Evolutionary conservation across 2,329 filamentous ascomycete genomes (phyloP).

Genomic region (Calonectria henricotiae): DNA sequence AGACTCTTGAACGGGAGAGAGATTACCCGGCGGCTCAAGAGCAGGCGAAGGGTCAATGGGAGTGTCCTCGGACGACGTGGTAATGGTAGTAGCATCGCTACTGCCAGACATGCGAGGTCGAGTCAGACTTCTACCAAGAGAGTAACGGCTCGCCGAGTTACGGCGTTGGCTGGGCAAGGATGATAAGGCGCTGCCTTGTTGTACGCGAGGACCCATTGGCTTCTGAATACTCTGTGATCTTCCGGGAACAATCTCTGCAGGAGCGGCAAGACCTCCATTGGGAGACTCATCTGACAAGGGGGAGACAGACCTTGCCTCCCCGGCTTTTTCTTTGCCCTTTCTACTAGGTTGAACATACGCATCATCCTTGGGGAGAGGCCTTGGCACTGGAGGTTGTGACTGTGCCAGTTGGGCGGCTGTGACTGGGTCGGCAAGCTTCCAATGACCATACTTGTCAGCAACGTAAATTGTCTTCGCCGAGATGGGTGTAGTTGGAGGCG

Average conservation of each 20-base stretch:
- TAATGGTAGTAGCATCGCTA: slow-evolving; percentile 57
- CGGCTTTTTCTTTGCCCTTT: slow-evolving; percentile 19
- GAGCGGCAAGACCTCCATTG: slow-evolving; percentile 47
- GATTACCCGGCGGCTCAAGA: slow-evolving; percentile 52
- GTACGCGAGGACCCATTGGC: slow-evolving; percentile 43
- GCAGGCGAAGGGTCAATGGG: slow-evolving; percentile 43
- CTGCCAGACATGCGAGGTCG: slow-evolving; percentile 53
- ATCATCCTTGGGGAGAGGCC: slow-evolving; percentile 47
- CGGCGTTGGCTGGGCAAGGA: slow-evolving; percentile 47
- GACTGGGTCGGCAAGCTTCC: slow-evolving; percentile 65
- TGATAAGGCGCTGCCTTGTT: slow-evolving; percentile 48
- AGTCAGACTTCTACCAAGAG: slow-evolving; percentile 46
- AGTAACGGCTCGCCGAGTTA: slow-evolving; percentile 43
- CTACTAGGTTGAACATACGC: slow-evolving; percentile 23
- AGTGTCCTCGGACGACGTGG: slow-evolving; percentile 53
- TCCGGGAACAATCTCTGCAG: slow-evolving; percentile 55
- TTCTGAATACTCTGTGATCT: slow-evolving; percentile 45
- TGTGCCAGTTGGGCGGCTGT: slow-evolving; percentile 52
- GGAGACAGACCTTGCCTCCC: not conserved
- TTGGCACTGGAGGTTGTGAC: slow-evolving; percentile 38
- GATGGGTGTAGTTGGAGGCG: slow-evolving; percentile 64
- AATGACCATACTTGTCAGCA: slow-evolving; percentile 70
- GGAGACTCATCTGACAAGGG: slow-evolving; percentile 13
- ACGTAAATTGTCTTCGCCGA: slow-evolving; percentile 67
- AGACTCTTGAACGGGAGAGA: slow-evolving; percentile 69